Percentiles rank a stretch among this genome's conserved stretches.
Conservation (phyloP, 2,329 filamentous ascomycete genomes). For the Xylaria multiplex region DNA sequence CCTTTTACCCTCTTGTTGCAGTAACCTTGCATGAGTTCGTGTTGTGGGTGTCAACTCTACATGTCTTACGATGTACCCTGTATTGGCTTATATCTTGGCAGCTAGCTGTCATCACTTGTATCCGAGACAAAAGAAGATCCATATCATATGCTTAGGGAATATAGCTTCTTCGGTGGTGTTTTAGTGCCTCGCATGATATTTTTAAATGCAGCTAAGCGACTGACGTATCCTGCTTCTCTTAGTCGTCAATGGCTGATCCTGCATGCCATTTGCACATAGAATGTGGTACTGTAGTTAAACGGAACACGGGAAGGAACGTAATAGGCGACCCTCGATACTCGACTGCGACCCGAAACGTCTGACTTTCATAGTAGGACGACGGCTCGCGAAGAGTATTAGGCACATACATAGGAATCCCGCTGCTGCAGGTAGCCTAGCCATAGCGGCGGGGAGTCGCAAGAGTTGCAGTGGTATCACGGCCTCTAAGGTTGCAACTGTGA, state of each 20-base stretch:
- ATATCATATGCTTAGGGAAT: not conserved
- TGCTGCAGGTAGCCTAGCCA: constrained; percentile 18
- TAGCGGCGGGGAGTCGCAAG: constrained; percentile 4
- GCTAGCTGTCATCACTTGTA: not conserved
- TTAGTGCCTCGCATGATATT: not conserved
- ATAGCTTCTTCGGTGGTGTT: too few species aligned
- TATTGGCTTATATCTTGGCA: not conserved
- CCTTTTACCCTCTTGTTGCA: not conserved
- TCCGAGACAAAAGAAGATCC: too few species aligned
- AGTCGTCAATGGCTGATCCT: not conserved
- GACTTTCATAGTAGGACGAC: not conserved
- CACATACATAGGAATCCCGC: constrained; percentile 1
- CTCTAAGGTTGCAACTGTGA: not conserved
- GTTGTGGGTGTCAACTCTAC: not conserved
- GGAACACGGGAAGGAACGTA: not conserved
- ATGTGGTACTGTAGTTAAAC: constrained; percentile 1
- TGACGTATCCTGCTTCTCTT: constrained; percentile 3
- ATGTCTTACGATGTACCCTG: not conserved
- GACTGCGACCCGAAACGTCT: constrained; percentile 4
- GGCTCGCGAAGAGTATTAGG: too few species aligned
- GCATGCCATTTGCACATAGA: not conserved
- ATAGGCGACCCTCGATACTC: not conserved
- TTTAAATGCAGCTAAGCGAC: constrained; percentile 14
- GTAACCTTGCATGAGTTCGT: not conserved
- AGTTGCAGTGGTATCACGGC: constrained; percentile 7